phyloP scores from a whole-genome alignment of 768 basidiomycete genomes.

The Lanmaoa rubissima region DNA sequence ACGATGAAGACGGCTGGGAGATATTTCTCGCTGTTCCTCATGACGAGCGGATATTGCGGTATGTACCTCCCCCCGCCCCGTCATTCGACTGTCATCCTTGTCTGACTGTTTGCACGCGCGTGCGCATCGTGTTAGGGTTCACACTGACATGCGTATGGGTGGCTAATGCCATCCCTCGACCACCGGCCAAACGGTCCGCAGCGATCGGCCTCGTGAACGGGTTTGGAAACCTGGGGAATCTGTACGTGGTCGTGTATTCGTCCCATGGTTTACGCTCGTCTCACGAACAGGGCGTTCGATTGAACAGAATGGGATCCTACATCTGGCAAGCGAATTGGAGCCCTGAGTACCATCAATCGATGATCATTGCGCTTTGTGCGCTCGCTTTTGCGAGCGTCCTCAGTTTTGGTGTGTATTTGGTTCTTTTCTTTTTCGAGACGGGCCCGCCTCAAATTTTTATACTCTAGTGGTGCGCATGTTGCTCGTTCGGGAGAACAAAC shows the following conservation, averaged over 20 bases:
- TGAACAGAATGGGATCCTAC: constrained; percentile 54
- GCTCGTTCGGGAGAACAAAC: constrained; percentile 49
- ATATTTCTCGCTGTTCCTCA: constrained; percentile 62
- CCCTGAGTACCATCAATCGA: constrained; percentile 59
- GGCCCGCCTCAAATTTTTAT: no score
- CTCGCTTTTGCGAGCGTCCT: constrained; percentile 35
- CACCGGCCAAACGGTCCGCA: constrained; percentile 52
- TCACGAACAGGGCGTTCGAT: not conserved
- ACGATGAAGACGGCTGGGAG: constrained; percentile 52
- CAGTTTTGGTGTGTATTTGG: constrained; percentile 33
- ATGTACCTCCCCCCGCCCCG: not conserved
- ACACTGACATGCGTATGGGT: constrained; percentile 58
- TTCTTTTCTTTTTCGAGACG: not conserved
- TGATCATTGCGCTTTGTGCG: constrained; percentile 49
- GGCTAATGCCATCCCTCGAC: constrained; percentile 56
- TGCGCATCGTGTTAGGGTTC: constrained; percentile 28
- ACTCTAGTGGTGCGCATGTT: constrained; percentile 19
- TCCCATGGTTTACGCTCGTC: not conserved
- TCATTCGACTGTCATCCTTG: not conserved
- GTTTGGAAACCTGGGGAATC: constrained; percentile 53
- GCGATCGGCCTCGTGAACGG: constrained; percentile 65
- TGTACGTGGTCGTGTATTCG: constrained; percentile 39
- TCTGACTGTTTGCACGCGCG: not conserved
- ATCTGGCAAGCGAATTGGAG: constrained; percentile 62
- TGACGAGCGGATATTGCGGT: constrained; percentile 56